Evolutionary conservation across 208 protist genomes (phyloP).

Genomic region (Wallacemonas sp.): DNA sequence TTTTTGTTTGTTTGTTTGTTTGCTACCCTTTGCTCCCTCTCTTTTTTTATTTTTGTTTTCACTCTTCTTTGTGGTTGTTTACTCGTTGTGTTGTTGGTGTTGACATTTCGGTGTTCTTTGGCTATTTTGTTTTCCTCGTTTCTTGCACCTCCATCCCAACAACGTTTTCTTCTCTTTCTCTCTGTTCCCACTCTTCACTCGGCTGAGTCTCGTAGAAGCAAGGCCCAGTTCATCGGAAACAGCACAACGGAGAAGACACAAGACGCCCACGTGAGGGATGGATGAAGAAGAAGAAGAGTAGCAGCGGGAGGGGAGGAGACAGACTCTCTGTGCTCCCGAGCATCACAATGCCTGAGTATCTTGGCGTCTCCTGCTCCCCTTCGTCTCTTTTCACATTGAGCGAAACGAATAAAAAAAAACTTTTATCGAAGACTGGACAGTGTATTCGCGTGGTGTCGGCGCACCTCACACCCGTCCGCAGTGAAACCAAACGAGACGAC

Average conservation of each 20-base stretch:
- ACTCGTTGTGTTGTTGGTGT: background rate
- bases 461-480: no score
- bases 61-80: background rate
- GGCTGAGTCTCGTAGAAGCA: no score
- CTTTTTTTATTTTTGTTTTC: background rate
- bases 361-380: no score
- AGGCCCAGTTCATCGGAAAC: no score
- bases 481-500: no score
- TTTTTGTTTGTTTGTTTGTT: background rate
- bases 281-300: background rate
- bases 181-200: no score
- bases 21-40: background rate
- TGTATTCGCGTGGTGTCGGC: no score
- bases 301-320: background rate
- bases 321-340: background rate
- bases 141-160: background rate
- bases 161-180: no score
- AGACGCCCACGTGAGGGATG: background rate
- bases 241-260: no score
- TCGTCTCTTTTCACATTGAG: no score
- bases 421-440: no score
- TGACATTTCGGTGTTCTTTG: background rate
- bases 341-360: conserved; percentile 1
- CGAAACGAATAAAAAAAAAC: no score
- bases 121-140: background rate